phyloP scores from a whole-genome alignment of 2,329 filamentous ascomycete genomes.

The Hypoxylon sp. region DNA sequence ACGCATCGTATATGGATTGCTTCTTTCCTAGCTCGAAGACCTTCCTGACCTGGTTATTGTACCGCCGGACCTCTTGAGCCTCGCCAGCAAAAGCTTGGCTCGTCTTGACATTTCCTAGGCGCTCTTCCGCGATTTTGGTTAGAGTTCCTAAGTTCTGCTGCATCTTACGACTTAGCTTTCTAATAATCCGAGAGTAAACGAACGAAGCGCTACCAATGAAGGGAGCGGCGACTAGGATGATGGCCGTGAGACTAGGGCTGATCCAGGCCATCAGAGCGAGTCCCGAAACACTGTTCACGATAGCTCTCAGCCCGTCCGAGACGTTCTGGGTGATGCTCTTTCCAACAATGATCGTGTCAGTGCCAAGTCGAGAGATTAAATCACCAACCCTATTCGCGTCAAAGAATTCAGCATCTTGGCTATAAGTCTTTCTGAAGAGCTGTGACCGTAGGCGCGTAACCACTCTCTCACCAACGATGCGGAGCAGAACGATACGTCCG shows the following conservation, averaged over 20 bases:
- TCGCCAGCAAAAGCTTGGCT: conserved; percentile 97
- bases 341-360: conserved; percentile 96
- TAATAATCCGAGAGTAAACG: conserved; percentile 89
- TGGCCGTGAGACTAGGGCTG: conserved; percentile 88
- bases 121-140: conserved; percentile 97
- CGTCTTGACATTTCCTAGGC: conserved; percentile 96
- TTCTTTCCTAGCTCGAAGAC: conserved; percentile 91
- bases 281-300: conserved; percentile 91
- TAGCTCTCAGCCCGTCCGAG: conserved; percentile 91
- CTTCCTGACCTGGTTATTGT: conserved; percentile 91
- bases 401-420: conserved; percentile 99
- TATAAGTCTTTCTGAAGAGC: conserved; percentile 90
- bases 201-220: conserved; percentile 92
- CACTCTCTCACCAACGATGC: conserved; percentile 95
- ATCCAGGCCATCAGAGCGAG: conserved; percentile 97
- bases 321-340: conserved; percentile 99
- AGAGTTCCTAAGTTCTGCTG: conserved; percentile 93
- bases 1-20: conserved; percentile 90
- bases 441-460: conserved; percentile 90
- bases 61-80: conserved; percentile 88
- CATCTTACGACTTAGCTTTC: conserved; percentile 91
- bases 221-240: conserved; percentile 88
- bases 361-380: conserved; percentile 93
- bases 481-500: conserved; percentile 90
- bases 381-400: conserved; percentile 98